A percentile compares a stretch with the other conserved stretches of the same genome.
These are phyloP conservation scores for Euphorbia celastroides DNA, from an alignment of 441 rosid genomes.

Conservation along the genomic window DNA sequence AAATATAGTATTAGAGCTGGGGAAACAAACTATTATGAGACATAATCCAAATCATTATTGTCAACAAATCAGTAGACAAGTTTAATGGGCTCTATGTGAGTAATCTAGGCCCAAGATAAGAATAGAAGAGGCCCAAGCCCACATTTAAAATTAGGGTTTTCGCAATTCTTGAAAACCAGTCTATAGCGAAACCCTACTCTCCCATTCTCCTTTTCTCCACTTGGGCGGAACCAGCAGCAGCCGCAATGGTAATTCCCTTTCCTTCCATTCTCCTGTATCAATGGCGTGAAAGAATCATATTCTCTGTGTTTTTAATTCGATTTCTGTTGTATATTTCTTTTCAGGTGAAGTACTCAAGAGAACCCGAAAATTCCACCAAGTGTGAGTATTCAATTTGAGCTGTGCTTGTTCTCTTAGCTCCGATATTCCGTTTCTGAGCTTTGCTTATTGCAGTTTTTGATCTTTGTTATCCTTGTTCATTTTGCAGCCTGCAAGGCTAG, in stretches of 20 bases:
- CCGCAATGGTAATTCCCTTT: conserved; percentile 33
- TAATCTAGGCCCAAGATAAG: not conserved
- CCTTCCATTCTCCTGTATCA: not conserved
- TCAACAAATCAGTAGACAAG: not conserved
- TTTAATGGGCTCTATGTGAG: not conserved
- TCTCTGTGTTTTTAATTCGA: not conserved
- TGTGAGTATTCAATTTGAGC: conserved; percentile 29
- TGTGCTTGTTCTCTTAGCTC: not conserved
- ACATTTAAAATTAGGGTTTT: not conserved
- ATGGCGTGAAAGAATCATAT: not conserved
- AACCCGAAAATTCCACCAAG: conserved; percentile 66
- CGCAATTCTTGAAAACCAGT: not conserved
- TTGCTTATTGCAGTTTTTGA: not conserved
- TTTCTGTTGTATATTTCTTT: not conserved
- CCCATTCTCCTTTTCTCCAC: conserved; percentile 3
- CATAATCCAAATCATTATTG: too few species aligned
- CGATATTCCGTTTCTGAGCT: not conserved
- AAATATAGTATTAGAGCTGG: too few species aligned
- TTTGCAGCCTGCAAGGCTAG: conserved; percentile 70
- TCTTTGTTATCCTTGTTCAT: not conserved
- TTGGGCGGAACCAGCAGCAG: conserved; percentile 16
- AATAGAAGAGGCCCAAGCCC: not conserved
- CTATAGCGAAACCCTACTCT: not conserved
- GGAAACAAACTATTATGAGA: too few species aligned
- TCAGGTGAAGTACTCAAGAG: conserved; percentile 80